Conservation (phyloP, 805 yeast genomes). For the Spathaspora arborariae region DNA sequence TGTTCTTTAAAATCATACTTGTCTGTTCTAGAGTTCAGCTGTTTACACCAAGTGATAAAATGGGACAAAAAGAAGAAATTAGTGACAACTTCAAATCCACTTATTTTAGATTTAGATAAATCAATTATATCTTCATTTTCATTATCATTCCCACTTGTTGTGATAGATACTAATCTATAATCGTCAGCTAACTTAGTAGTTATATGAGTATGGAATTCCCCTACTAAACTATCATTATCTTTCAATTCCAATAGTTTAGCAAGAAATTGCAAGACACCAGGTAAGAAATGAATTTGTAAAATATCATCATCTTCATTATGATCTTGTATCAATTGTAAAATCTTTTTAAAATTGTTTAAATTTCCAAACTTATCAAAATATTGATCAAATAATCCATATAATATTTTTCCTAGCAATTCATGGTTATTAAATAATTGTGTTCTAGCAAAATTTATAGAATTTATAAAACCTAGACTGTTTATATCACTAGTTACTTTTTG, state of each 20-base stretch:
- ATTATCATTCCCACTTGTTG: not conserved
- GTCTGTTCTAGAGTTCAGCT: slow-evolving; percentile 33
- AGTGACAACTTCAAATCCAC: slow-evolving; percentile 40
- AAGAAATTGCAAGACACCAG: slow-evolving; percentile 49
- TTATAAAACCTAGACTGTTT: slow-evolving; percentile 36
- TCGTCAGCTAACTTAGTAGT: slow-evolving; percentile 25
- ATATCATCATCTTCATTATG: slow-evolving; percentile 57
- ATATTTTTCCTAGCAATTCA: slow-evolving; percentile 65
- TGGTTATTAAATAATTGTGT: slow-evolving; percentile 63
- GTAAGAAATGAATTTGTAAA: slow-evolving; percentile 60
- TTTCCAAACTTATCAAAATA: slow-evolving; percentile 27
- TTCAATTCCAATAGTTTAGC: slow-evolving; percentile 34
- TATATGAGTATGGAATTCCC: slow-evolving; percentile 36
- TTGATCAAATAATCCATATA: slow-evolving; percentile 47
- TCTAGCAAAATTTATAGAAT: slow-evolving; percentile 51
- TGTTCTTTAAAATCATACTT: slow-evolving; percentile 52
- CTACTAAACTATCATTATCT: slow-evolving; percentile 20
- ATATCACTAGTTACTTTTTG: slow-evolving; percentile 51
- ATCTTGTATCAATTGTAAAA: slow-evolving; percentile 43
- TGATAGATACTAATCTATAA: slow-evolving; percentile 11
- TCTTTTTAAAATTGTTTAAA: slow-evolving; percentile 28
- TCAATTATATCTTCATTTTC: slow-evolving; percentile 22
- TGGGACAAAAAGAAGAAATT: slow-evolving; percentile 49
- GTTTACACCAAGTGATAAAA: slow-evolving; percentile 68
- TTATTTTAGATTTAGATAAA: slow-evolving; percentile 27